These are phyloP conservation scores for Aspergillus clavatus DNA, from an alignment of 2,329 filamentous ascomycete species.

Conservation along the genomic window DNA sequence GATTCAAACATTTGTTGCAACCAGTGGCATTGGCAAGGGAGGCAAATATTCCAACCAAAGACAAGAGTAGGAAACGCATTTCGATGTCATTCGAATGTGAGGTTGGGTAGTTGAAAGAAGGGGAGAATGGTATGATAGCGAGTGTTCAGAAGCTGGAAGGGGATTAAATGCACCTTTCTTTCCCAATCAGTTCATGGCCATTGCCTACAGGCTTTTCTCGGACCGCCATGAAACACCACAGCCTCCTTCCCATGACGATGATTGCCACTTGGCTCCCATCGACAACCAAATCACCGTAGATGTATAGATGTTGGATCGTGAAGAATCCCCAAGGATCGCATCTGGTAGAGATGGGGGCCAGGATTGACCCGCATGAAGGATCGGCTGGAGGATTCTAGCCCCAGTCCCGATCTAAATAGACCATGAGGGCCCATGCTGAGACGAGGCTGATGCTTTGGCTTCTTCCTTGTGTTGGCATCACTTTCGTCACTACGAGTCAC, in stretches of 20 bases:
- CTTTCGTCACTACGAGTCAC: not conserved
- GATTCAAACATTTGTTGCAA: not conserved
- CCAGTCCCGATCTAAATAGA: not conserved
- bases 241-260: not conserved
- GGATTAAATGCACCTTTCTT: not conserved
- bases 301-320: not conserved
- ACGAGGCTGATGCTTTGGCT: not conserved
- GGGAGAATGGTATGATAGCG: not conserved
- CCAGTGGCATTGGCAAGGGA: not conserved
- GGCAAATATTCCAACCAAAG: not conserved
- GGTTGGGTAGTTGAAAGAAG: no score
- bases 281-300: not conserved
- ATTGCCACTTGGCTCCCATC: not conserved
- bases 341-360: not conserved
- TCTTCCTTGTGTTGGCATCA: not conserved
- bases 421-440: not conserved
- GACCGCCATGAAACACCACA: not conserved
- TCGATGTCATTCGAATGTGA: no score
- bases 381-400: not conserved
- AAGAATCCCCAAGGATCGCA: not conserved
- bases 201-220: no score
- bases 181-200: not conserved
- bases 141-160: not conserved
- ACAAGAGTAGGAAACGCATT: not conserved
- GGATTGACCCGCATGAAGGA: not conserved